These are phyloP conservation scores for Vitis rupestris DNA, from an alignment of 164 flowering plant genomes.

Conservation along the genomic window DNA sequence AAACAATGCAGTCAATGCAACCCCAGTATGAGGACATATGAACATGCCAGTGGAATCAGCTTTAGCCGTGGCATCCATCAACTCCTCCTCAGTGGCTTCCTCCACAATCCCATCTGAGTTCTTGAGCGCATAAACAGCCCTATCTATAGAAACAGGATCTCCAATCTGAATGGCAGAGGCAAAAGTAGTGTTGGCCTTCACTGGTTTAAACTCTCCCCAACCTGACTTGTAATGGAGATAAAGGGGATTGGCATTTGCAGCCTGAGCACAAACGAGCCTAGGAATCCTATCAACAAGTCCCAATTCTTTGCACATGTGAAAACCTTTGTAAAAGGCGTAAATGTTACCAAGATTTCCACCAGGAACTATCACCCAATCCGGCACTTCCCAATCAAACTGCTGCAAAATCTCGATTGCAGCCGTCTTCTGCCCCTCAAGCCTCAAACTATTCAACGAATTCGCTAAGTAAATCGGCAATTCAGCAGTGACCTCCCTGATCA, in stretches of 20 bases:
- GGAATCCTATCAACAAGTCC: slow-evolving; percentile 68
- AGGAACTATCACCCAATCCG: slow-evolving; percentile 92
- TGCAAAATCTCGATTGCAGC: slow-evolving; percentile 90
- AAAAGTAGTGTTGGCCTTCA: slow-evolving; percentile 68
- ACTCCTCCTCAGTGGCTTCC: slow-evolving; percentile 86
- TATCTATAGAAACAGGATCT: slow-evolving; percentile 82
- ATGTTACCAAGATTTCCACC: slow-evolving; percentile 89
- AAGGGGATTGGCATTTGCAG: slow-evolving; percentile 85
- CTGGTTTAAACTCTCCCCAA: slow-evolving; percentile 51
- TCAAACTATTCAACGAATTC: slow-evolving; percentile 78
- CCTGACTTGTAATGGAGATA: slow-evolving; percentile 58
- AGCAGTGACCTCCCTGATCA: slow-evolving; percentile 75
- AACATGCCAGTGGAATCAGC: slow-evolving; percentile 89
- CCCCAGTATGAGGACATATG: slow-evolving; percentile 91
- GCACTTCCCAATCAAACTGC: slow-evolving; percentile 91
- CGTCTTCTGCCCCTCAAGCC: slow-evolving; percentile 87
- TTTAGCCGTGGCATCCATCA: slow-evolving; percentile 81
- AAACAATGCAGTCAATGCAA: slow-evolving; percentile 66
- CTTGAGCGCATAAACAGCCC: slow-evolving; percentile 73
- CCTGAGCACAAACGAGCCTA: slow-evolving; percentile 85
- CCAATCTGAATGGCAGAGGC: slow-evolving; percentile 94
- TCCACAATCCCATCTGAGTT: slow-evolving; percentile 79
- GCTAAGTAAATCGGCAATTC: slow-evolving; percentile 84
- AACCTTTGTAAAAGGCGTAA: slow-evolving; percentile 87
- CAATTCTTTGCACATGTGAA: slow-evolving; percentile 74